Conservation (phyloP, 2,329 filamentous ascomycete species). For the Fonsecaea erecta region DNA sequence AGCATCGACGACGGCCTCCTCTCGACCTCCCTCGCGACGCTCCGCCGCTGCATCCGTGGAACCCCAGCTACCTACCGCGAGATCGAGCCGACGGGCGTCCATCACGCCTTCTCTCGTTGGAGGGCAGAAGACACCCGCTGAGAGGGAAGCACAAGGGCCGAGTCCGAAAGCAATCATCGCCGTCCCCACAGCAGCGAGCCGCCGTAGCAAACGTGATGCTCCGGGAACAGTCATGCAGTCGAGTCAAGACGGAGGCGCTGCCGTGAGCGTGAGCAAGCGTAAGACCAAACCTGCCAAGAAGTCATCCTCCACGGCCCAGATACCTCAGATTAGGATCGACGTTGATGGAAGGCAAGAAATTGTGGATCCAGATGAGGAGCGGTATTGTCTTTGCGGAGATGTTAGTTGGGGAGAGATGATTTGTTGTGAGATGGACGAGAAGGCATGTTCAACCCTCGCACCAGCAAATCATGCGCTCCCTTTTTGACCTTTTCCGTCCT, state of each 20-base stretch:
- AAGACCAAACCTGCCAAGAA: conserved; percentile 58
- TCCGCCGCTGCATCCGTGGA: conserved; percentile 34
- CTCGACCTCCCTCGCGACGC: conserved; percentile 38
- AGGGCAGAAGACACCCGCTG: conserved; percentile 43
- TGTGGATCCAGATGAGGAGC: conserved; percentile 65
- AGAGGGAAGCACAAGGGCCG: conserved; percentile 41
- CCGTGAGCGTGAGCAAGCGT: conserved; percentile 65
- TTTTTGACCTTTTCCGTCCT: not conserved
- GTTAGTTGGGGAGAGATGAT: conserved; percentile 70
- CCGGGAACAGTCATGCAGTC: conserved; percentile 62
- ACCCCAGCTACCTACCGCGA: conserved; percentile 20
- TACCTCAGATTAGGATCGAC: conserved; percentile 48
- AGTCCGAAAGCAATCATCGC: conserved; percentile 42
- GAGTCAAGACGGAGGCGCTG: conserved; percentile 63
- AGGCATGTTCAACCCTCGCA: conserved; percentile 40
- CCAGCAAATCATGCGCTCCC: not conserved
- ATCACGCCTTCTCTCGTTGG: conserved; percentile 34
- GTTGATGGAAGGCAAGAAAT: conserved; percentile 55
- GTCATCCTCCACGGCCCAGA: conserved; percentile 34
- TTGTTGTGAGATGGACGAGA: conserved; percentile 66
- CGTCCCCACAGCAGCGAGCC: conserved; percentile 44
- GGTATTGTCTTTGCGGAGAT: conserved; percentile 68
- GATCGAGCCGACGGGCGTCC: conserved; percentile 29
- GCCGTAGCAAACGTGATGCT: conserved; percentile 63
- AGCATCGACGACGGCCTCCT: conserved; percentile 35